Conservation (phyloP, 768 basidiomycete genomes). For the Coprinopsis marcescibilis region DNA sequence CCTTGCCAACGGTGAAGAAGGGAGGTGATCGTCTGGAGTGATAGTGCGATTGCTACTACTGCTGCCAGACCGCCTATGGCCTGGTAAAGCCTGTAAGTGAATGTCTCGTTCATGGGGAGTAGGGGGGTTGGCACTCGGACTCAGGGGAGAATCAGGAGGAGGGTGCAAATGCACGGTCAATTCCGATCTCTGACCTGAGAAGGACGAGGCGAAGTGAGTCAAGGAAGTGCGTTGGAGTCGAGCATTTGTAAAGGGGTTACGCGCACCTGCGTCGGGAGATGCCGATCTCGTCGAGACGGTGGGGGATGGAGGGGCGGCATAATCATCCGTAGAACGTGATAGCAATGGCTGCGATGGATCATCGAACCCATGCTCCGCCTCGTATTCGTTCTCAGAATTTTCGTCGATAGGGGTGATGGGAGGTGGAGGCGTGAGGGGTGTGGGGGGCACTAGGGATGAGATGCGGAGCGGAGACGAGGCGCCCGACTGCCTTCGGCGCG, state of each 20-base stretch:
- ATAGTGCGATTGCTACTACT: constrained; percentile 20
- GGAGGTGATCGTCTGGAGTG: constrained; percentile 25
- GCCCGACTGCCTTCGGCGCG: constrained; percentile 52
- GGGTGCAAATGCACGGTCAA: constrained; percentile 67
- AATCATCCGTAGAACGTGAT: constrained; percentile 7
- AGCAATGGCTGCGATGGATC: constrained; percentile 23
- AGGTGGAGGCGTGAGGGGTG: constrained; percentile 47
- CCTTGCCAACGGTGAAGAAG: constrained; percentile 34
- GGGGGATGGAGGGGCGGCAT: constrained; percentile 30
- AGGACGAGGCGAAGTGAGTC: constrained; percentile 58
- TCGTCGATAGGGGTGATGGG: constrained; percentile 81
- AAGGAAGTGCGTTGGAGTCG: constrained; percentile 59
- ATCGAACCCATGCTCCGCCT: constrained; percentile 30
- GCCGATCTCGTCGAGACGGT: constrained; percentile 49
- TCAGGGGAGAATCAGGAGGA: constrained; percentile 74
- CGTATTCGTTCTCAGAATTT: constrained; percentile 38
- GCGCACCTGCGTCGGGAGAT: constrained; percentile 75
- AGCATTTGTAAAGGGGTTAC: constrained; percentile 72
- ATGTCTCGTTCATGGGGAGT: constrained; percentile 84
- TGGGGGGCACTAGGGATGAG: constrained; percentile 36
- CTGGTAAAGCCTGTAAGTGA: constrained; percentile 60
- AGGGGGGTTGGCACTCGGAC: constrained; percentile 70
- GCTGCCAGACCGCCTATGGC: constrained; percentile 35
- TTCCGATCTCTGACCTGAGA: constrained; percentile 62
- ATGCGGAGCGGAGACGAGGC: constrained; percentile 65